Evolutionary conservation across 495 filamentous ascomycete species (phyloP), one percentile per base, ranked within the genome.

Genomic region (Annulohypoxylon stygium): DNA sequence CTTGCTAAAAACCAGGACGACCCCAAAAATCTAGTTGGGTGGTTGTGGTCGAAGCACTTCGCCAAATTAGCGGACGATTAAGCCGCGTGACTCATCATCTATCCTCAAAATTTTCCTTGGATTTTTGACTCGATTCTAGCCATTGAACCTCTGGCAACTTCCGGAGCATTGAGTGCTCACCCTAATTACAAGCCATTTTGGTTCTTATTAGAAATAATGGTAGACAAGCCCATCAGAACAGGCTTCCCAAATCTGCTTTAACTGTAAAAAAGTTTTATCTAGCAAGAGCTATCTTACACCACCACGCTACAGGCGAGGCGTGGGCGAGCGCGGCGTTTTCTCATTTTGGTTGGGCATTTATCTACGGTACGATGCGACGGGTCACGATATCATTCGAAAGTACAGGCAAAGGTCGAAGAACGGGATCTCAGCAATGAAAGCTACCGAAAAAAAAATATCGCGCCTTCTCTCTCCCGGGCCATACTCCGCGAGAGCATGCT

Each of bases 1-100:
- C 90, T 99, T 34, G 96, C 96, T 6, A 93, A 91, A 78, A 99
- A 99, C 77, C 96, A 99, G 80, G 96, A 99, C 78, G 97, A 99
- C 80, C 82, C 87, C 3, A 83, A 82, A 16, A 85, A 88, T 23
- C 84, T 89, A 69, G 88, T 98, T n/a, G 96, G 96, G 47, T 99
- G 96, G 96, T 97, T 99, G 70, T 99, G 96, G 96, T 96, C 92
- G 75, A 97, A 97, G 78, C 96, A 99, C 82, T 98, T 99, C 83
- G 93, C 92, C 55, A 93, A 92, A 65, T 77, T 94, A 69, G 90
- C 90, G 37, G 84, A 86, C 74, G 83, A 83, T 54, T 85, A 79
- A 65, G 16, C 37, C 7, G n/a, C 47, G 16, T 50, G 62, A 50
- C 23, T 53, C 25, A 30, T 61, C 55, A 30, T 61, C 55, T 45